Evolutionary conservation across 2,329 filamentous ascomycete species (phyloP), one percentile per base, ranked within the genome.

Genomic region (Ceratocystis albifundus): DNA sequence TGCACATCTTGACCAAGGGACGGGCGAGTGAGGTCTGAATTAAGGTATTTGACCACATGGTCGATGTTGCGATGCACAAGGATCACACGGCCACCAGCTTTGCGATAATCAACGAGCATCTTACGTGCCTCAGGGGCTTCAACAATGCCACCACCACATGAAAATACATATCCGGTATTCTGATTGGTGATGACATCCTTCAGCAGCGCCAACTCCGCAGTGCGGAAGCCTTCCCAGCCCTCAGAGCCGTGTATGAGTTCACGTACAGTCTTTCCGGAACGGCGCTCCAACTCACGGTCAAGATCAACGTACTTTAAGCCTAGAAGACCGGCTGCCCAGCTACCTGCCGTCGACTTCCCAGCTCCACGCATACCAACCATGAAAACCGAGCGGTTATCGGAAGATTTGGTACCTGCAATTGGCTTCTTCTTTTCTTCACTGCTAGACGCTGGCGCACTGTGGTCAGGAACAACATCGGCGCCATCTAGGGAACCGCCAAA

Each of bases 281-380:
- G 83, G 48, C 80, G 80, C 75, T 99, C 94, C 17, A 99, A 82
- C 73, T 96, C 90, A 1, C 85, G 84, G 73, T 99, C 94, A 32
- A 99, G 81, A 73, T 99, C 94, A 65, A 95, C 78, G 68, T 96
- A 87, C 5, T 88, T 85, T 73, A 90, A 86, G 62, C 85, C 84
- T 0, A 97, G 79, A 32, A 88, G 82, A 68, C 83, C 83, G 0
- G 88, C 86, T 72, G 94, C 87, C 90, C 92, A 96, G 15, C 84
- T 83, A 65, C 94, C 94, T 45, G 89, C 88, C 0, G 94, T 99
- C 0, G 94, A 96, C 78, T 99, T 99, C 30, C 94, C 94, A 50
- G 92, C 94, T 66, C 94, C 94, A 70, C 94, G 86, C 94, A 99
- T 99, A 8, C 94, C 94, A 70, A 99, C 93, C 68, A 99, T 87